Evolutionary conservation across 2,329 filamentous ascomycete genomes (phyloP), one percentile per base, ranked within the genome.

Genomic region (Chrysosporium queenslandicum): DNA sequence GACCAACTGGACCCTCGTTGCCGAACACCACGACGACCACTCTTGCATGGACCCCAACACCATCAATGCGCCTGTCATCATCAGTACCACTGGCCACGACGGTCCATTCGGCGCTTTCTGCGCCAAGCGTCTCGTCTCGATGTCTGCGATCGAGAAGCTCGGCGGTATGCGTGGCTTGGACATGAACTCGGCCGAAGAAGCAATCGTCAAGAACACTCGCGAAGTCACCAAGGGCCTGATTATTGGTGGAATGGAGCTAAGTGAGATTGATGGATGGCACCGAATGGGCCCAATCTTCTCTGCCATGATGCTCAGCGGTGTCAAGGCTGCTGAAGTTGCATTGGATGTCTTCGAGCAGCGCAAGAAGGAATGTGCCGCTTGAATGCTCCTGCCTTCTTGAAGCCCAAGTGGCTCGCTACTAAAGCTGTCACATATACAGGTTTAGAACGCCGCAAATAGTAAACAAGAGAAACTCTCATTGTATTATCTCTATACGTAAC

Each of bases 1-100:
- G 52, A 94, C 87, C 63, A 96, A 96, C 78, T 96, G 89, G 89
- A 95, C 89, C 1, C 78, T 95, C 23, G 89, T 95, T 46, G 81
- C 83, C 40, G 86, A 91, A 77, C 85, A 90, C 69, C 86, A 90
- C 69, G 85, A 89, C 66, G 86, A 91, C 67, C 88, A 94, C 74
- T 86, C 81, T 56, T 95, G 89, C 83, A 94, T 95, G 89, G 90
- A 95, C 69, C 89, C 89, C 60, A 94, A 92, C 80, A 95, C 89
- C 63, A 94, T 95, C 79, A 95, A 94, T 66, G 87, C 88, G 0
- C 88, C 89, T 1, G 70, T 95, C 54, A 76, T 95, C 64, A 86
- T 96, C 73, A 88, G 83, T 53, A 95, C 89, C 21, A 95, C 89
- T 0, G 90, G 89, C 47, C 89, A 96, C 63, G 89, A 96, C 59